phyloP scores from a whole-genome alignment of 2,329 filamentous ascomycete species.

The Xylaria sp. region DNA sequence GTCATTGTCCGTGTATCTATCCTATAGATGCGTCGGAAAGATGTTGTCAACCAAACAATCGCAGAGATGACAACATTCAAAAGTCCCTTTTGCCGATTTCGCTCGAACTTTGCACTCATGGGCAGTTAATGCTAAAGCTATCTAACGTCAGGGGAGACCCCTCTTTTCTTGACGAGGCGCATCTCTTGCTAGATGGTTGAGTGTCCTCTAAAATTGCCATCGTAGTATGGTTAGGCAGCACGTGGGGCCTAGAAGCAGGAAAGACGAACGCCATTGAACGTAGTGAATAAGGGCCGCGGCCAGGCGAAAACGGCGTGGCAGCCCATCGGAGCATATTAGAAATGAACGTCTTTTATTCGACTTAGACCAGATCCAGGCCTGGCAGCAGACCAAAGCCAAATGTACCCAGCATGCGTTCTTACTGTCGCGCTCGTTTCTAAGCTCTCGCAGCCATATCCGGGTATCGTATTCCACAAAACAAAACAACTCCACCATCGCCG shows the following conservation, averaged over 20 bases:
- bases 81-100: background rate
- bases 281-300: no score
- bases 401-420: background rate
- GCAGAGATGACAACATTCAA: background rate
- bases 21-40: background rate
- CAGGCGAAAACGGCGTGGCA: no score
- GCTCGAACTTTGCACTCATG: background rate
- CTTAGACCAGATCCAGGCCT: no score
- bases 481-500: background rate
- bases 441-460: conserved; percentile 2
- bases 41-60: background rate
- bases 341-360: no score
- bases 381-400: background rate
- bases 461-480: conserved; percentile 12
- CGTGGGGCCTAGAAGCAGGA: no score
- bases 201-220: background rate
- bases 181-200: background rate
- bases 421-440: background rate
- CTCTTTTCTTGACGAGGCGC: background rate
- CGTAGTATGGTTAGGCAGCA: no score
- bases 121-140: background rate
- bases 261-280: no score
- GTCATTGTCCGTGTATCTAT: no score
- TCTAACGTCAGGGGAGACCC: background rate
- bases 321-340: no score